Evolutionary conservation across 257 asterid species (phyloP).

Genomic region (Fraxinus excelsior): DNA sequence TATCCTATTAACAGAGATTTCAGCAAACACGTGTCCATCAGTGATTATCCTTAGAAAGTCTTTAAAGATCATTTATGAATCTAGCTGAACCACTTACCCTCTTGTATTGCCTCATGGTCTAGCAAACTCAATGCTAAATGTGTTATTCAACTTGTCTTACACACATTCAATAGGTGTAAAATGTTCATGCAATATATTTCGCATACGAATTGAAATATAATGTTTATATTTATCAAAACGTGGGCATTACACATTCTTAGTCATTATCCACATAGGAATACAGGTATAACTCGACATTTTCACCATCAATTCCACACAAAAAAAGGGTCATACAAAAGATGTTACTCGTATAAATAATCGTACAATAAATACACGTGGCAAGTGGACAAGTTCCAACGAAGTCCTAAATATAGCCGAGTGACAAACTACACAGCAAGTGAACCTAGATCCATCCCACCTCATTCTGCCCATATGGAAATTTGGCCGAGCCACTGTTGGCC

Average conservation of each 20-base stretch:
- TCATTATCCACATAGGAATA: neutral
- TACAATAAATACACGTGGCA: too few relatives aligned
- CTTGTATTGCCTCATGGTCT: neutral
- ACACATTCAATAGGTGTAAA: neutral
- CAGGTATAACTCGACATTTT: neutral
- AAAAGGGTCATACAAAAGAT: slow-evolving; percentile 8
- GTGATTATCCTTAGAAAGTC: neutral
- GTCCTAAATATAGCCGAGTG: too few relatives aligned
- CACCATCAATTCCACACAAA: slow-evolving; percentile 22
- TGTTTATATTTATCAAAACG: neutral
- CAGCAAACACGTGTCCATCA: neutral
- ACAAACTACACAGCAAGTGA: too few relatives aligned
- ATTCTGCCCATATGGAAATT: too few relatives aligned
- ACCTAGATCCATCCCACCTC: too few relatives aligned
- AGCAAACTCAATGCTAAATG: neutral
- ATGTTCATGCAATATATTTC: neutral
- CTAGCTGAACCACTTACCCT: neutral
- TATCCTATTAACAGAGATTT: slow-evolving; percentile 1
- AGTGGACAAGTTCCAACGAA: too few relatives aligned
- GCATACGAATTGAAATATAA: neutral
- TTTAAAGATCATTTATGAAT: neutral
- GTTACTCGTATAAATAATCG: too few relatives aligned
- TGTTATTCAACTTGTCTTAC: slow-evolving; percentile 8
- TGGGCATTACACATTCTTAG: neutral
- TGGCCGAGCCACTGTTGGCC: too few relatives aligned